phyloP scores from a whole-genome alignment of 148 eudicot genomes.

The Chenopodium suecicum region DNA sequence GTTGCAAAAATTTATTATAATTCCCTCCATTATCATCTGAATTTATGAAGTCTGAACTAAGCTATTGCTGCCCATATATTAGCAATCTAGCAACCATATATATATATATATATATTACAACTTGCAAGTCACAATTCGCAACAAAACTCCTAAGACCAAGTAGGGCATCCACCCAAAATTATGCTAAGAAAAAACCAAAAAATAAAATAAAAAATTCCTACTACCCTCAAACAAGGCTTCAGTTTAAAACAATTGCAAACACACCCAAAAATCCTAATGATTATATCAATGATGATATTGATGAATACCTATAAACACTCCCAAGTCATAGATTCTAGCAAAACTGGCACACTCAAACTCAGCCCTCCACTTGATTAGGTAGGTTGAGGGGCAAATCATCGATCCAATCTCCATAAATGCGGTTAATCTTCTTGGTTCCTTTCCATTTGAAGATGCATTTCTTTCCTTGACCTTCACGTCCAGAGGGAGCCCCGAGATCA shows the following conservation, averaged over 20 bases:
- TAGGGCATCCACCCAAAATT: neutral
- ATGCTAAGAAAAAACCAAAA: neutral
- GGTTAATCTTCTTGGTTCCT: constrained; percentile 52
- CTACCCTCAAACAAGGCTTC: neutral
- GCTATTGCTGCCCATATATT: neutral
- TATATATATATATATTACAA: too few species aligned
- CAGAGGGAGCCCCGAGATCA: constrained; percentile 26
- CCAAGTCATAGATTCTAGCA: neutral
- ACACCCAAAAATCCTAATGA: neutral
- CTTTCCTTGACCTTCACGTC: constrained; percentile 40
- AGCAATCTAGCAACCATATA: neutral
- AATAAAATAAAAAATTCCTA: neutral
- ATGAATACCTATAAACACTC: neutral
- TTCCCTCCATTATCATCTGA: neutral
- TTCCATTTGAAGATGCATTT: constrained; percentile 60
- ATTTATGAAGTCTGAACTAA: constrained; percentile 1
- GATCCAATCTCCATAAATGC: constrained; percentile 84
- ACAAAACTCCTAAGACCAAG: neutral
- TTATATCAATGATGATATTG: neutral
- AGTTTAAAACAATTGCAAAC: neutral
- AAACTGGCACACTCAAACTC: neutral
- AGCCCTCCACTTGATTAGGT: constrained; percentile 35
- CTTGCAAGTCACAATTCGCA: neutral
- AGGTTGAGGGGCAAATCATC: constrained; percentile 52
- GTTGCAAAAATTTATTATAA: neutral